A percentile compares a stretch with the other conserved stretches of the same genome.
phyloP scores from a whole-genome alignment of 108 stramenopile species.

The Aureococcus anophagefferens region DNA sequence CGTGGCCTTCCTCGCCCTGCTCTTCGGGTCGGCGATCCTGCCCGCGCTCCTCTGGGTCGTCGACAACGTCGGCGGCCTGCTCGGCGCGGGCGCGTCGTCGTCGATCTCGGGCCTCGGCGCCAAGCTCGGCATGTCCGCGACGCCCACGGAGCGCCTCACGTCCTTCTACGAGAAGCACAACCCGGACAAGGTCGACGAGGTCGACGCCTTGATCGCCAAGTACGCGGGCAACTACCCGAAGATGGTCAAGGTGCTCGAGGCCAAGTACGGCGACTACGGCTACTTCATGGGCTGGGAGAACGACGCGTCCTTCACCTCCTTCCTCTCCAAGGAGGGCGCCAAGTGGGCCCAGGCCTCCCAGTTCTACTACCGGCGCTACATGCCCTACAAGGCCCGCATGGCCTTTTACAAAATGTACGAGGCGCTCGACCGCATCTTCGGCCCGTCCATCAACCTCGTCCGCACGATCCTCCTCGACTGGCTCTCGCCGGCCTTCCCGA shows the following conservation, averaged over 20 bases:
- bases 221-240: constrained; percentile 80
- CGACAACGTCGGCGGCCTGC: neutral
- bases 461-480: too few species aligned
- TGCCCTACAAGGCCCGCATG: neutral
- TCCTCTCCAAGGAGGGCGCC: neutral
- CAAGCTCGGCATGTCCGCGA: constrained; percentile 63
- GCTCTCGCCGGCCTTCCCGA: too few species aligned
- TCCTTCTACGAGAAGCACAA: constrained; percentile 84
- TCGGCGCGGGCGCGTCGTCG: neutral
- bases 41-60: neutral
- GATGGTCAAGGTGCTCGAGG: constrained; percentile 66
- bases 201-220: constrained; percentile 60
- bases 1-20: neutral
- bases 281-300: constrained; percentile 80
- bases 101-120: constrained; percentile 29
- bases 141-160: constrained; percentile 65
- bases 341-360: neutral
- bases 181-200: constrained; percentile 64
- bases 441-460: neutral
- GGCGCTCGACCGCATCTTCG: neutral
- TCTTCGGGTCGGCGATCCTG: neutral
- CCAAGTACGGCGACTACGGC: constrained; percentile 79
- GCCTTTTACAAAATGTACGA: neutral
- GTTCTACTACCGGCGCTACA: neutral
- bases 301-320: constrained; percentile 63